Percentiles rank a stretch among this genome's conserved stretches.
Evolutionary conservation across 2,329 filamentous ascomycete genomes (phyloP).

Genomic region (Fusarium chaquense): DNA sequence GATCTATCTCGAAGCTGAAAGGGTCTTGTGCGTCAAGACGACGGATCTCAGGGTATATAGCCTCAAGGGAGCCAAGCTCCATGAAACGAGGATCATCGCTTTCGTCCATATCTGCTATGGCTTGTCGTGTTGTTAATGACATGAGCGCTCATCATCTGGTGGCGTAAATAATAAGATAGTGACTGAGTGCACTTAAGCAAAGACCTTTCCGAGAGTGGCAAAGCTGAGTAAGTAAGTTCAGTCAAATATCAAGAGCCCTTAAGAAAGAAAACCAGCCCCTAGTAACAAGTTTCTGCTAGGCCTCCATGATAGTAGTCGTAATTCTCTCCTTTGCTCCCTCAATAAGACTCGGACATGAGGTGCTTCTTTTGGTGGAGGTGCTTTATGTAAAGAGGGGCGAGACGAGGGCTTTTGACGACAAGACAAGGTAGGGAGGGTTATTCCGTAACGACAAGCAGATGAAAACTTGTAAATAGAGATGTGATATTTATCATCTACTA

Average conservation of each 20-base stretch:
- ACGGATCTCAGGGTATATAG: conserved; percentile 76
- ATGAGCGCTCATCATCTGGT: conserved; percentile 40
- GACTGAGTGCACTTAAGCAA: conserved; percentile 18
- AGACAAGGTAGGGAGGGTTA: conserved; percentile 15
- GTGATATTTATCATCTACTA: neutral
- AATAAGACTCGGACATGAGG: conserved; percentile 37
- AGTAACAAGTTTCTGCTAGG: conserved; percentile 14
- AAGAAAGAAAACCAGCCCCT: conserved; percentile 9
- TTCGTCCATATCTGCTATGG: conserved; percentile 51
- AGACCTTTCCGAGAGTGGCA: conserved; percentile 17
- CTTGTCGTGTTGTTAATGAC: conserved; percentile 19
- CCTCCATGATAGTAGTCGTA: conserved; percentile 28
- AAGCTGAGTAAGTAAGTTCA: conserved; percentile 21
- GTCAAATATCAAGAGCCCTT: conserved; percentile 8
- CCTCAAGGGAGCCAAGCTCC: conserved; percentile 71
- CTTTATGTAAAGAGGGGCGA: conserved; percentile 34
- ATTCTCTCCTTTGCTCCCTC: conserved; percentile 4
- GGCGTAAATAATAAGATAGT: conserved; percentile 8
- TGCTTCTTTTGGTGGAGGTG: conserved; percentile 25
- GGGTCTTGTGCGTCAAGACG: conserved; percentile 55
- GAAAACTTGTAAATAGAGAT: neutral
- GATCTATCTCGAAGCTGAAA: conserved; percentile 67
- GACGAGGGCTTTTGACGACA: conserved; percentile 28
- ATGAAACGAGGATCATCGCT: conserved; percentile 66
- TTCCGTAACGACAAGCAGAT: conserved; percentile 3